These are phyloP conservation scores for Suhomyces sp. DNA, from an alignment of 805 yeast species.

Conservation along the genomic window DNA sequence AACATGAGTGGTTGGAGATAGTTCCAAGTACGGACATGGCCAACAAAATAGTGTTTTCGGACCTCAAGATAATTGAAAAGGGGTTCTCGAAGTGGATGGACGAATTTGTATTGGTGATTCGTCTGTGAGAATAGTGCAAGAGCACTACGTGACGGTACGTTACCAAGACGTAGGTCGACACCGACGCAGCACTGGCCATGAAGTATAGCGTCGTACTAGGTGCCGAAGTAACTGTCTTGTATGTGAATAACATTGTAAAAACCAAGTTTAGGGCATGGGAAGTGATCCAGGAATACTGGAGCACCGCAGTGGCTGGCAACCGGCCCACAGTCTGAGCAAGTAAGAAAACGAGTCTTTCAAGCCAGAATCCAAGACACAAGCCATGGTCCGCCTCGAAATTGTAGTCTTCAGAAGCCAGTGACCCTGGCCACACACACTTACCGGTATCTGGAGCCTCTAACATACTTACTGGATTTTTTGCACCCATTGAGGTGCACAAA, in stretches of 20 bases:
- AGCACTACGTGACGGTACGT: slow-evolving; percentile 14
- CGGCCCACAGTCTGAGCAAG: not conserved
- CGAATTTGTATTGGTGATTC: not conserved
- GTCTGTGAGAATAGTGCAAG: not conserved
- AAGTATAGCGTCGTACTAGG: slow-evolving; percentile 4
- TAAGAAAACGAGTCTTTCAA: not conserved
- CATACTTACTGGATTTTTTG: not conserved
- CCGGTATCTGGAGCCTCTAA: not conserved
- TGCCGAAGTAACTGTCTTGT: not conserved
- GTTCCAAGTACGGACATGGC: slow-evolving; percentile 19
- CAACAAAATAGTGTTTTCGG: slow-evolving; percentile 29
- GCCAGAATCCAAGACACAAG: not conserved
- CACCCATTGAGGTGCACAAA: not conserved
- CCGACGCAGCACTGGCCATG: slow-evolving; percentile 7
- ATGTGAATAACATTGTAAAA: not conserved
- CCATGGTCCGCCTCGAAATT: not conserved
- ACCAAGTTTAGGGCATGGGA: slow-evolving; percentile 8
- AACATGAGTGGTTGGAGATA: slow-evolving; percentile 13
- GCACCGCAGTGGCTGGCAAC: not conserved
- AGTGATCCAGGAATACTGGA: slow-evolving; percentile 3
- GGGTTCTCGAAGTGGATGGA: slow-evolving; percentile 10
- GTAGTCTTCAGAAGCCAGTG: not conserved
- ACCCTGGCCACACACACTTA: not conserved
- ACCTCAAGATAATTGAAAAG: slow-evolving; percentile 19
- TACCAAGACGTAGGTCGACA: slow-evolving; percentile 19